Percentiles rank a stretch among this genome's conserved stretches.
phyloP scores from a whole-genome alignment of 352 stramenopile genomes.

The Globisporangium mamillatum region DNA sequence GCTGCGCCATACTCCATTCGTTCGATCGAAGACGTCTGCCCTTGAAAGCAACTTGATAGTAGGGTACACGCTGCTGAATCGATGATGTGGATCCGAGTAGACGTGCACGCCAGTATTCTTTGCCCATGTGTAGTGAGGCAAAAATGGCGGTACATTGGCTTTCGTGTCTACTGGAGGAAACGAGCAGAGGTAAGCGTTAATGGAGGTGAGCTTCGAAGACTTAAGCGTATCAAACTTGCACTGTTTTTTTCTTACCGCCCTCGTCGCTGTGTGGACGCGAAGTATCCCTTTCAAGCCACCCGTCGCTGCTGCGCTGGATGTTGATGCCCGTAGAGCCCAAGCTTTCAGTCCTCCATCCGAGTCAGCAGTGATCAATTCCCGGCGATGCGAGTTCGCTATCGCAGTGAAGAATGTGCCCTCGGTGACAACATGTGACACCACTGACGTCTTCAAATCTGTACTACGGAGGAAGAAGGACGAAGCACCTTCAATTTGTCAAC shows the following conservation, averaged over 20 bases:
- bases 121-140: constrained; percentile 30
- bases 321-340: constrained; percentile 34
- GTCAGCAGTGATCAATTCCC: constrained; percentile 49
- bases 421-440: constrained; percentile 35
- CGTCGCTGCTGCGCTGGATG: constrained; percentile 20
- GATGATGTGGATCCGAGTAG: constrained; percentile 29
- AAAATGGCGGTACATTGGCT: constrained; percentile 34
- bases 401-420: constrained; percentile 29
- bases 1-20: constrained; percentile 27
- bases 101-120: constrained; percentile 33
- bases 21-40: constrained; percentile 25
- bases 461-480: constrained; percentile 16
- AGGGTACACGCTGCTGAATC: constrained; percentile 33
- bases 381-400: constrained; percentile 36
- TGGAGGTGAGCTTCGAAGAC: not conserved
- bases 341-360: constrained; percentile 53
- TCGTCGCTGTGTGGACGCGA: constrained; percentile 42
- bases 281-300: constrained; percentile 44
- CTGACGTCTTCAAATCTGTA: constrained; percentile 37
- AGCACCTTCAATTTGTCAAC: constrained; percentile 1
- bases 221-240: too few relatives aligned
- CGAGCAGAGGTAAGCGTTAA: not conserved
- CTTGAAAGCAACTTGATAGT: constrained; percentile 24
- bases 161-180: constrained; percentile 22
- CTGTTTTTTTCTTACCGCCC: constrained; percentile 18